Evolutionary conservation across 140 eudicot genomes (phyloP).

Genomic region (Flaveria floridana): DNA sequence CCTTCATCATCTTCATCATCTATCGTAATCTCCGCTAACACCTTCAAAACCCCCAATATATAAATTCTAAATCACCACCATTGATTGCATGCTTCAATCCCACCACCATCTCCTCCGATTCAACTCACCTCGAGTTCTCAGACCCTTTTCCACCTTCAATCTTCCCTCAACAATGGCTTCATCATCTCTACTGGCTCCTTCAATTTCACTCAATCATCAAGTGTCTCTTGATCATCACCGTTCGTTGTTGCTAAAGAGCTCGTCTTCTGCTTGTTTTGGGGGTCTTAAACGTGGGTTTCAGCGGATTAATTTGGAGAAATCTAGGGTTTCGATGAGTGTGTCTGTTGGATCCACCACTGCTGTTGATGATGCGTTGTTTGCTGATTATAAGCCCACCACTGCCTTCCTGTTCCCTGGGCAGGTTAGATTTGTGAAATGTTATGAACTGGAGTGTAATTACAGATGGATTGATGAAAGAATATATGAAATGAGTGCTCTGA

Average conservation of each 20-base stretch:
- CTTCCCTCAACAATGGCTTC: constrained; percentile 38
- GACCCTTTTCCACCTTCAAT: constrained; percentile 1
- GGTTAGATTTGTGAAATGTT: constrained; percentile 41
- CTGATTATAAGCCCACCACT: constrained; percentile 62
- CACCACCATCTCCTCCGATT: constrained; percentile 26
- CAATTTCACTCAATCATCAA: constrained; percentile 45
- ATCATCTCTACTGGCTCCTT: constrained; percentile 53
- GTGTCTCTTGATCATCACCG: constrained; percentile 16
- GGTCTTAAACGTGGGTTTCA: constrained; percentile 49
- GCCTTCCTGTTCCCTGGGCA: constrained; percentile 96
- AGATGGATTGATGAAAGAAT: background rate
- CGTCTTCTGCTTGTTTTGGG: constrained; percentile 34
- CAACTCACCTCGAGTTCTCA: constrained; percentile 30
- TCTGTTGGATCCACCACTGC: constrained; percentile 62
- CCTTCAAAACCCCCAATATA: constrained; percentile 12
- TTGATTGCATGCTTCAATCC: constrained; percentile 40
- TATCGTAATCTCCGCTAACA: constrained; percentile 43
- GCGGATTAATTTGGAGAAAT: constrained; percentile 45
- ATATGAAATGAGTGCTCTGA: background rate
- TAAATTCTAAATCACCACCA: constrained; percentile 10
- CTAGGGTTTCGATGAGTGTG: constrained; percentile 71
- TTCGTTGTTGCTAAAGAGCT: constrained; percentile 25
- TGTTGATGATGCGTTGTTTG: constrained; percentile 60
- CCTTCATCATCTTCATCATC: background rate
- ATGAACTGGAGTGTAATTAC: background rate